These are phyloP conservation scores for Arthrobotrys iridis DNA, from an alignment of 2,329 filamentous ascomycete genomes.

Conservation along the genomic window DNA sequence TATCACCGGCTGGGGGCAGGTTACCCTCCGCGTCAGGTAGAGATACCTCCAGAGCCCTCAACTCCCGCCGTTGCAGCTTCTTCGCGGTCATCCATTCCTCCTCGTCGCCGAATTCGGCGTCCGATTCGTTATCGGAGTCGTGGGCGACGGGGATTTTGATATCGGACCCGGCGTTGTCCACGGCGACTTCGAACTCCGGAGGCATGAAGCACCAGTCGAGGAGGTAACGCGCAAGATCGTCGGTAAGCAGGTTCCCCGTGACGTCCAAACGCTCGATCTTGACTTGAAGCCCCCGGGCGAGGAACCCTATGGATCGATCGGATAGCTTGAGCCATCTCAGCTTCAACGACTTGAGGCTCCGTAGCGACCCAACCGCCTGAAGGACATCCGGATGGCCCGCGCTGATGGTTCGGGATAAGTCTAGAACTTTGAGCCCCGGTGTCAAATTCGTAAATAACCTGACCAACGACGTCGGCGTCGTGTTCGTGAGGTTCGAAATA, in stretches of 20 bases:
- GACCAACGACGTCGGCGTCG: conserved; percentile 44
- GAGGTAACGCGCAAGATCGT: conserved; percentile 33
- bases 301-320: conserved; percentile 13
- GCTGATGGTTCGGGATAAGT: conserved; percentile 53
- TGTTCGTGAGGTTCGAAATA: conserved; percentile 50
- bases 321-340: conserved; percentile 53
- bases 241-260: conserved; percentile 55
- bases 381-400: conserved; percentile 43
- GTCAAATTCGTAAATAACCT: conserved; percentile 49
- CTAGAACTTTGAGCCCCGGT: conserved; percentile 51
- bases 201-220: conserved; percentile 56
- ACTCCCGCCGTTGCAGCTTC: conserved; percentile 15
- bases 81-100: conserved; percentile 43
- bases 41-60: background rate
- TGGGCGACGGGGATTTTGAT: conserved; percentile 12
- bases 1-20: background rate
- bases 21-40: conserved; percentile 31
- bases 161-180: background rate
- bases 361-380: conserved; percentile 30
- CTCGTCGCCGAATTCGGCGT: conserved; percentile 35
- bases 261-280: conserved; percentile 55
- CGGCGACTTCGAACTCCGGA: conserved; percentile 53
- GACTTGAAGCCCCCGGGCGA: conserved; percentile 41
- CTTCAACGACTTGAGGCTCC: conserved; percentile 39
- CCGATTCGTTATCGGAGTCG: conserved; percentile 38